Percentiles rank a stretch among this genome's conserved stretches.
phyloP scores from a whole-genome alignment of 2,329 filamentous ascomycete species.

The Colletotrichum abscissum region DNA sequence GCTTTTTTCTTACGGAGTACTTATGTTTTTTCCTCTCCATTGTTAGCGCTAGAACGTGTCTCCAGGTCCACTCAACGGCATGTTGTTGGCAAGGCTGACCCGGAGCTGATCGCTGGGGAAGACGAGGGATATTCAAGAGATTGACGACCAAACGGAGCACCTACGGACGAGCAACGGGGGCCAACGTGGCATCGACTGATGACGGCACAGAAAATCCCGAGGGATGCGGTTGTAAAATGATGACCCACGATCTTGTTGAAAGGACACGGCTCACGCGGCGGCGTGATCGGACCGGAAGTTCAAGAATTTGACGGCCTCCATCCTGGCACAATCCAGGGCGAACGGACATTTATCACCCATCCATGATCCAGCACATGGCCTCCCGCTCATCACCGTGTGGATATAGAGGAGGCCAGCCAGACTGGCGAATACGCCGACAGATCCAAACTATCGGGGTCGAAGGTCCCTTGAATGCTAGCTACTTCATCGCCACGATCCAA shows the following conservation, averaged over 20 bases:
- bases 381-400: neutral
- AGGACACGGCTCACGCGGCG: neutral
- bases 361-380: neutral
- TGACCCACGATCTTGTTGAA: neutral
- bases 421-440: neutral
- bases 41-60: conserved; percentile 2
- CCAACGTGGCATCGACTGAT: neutral
- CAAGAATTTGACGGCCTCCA: neutral
- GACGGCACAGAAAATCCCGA: neutral
- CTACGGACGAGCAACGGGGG: neutral
- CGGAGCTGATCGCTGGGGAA: conserved; percentile 25
- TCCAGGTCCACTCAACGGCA: conserved; percentile 25
- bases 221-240: neutral
- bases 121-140: neutral
- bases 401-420: neutral
- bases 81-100: conserved; percentile 25
- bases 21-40: neutral
- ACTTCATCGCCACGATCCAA: neutral
- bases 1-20: neutral
- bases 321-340: neutral
- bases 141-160: neutral
- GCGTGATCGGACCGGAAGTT: neutral
- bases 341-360: neutral
- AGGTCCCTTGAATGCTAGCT: neutral
- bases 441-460: neutral